A percentile compares a stretch with the other conserved stretches of the same genome.
Evolutionary conservation across 2,329 filamentous ascomycete species (phyloP).

Genomic region (Xylaria sp.): DNA sequence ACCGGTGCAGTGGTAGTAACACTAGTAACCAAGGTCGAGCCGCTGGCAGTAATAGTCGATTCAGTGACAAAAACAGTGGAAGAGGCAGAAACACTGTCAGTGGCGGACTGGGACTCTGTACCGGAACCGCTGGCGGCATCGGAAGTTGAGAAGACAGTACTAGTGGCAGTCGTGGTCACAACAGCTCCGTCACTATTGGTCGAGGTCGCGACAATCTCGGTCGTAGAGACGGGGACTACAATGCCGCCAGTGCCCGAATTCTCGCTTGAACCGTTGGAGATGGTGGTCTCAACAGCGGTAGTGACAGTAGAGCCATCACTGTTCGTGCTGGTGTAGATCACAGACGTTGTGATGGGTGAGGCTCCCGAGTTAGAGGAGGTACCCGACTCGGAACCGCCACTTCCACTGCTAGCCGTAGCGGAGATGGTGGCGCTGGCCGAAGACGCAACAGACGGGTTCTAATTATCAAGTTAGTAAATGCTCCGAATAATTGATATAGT

Average conservation of each 20-base stretch:
- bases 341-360: conserved; percentile 30
- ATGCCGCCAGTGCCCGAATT: conserved; percentile 27
- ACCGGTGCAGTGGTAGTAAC: conserved; percentile 39
- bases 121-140: conserved; percentile 30
- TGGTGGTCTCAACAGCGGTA: conserved; percentile 31
- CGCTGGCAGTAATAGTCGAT: conserved; percentile 38
- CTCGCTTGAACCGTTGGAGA: conserved; percentile 29
- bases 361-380: conserved; percentile 19
- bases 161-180: conserved; percentile 38
- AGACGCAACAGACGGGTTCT: conserved; percentile 28
- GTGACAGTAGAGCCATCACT: conserved; percentile 37
- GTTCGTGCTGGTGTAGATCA: conserved; percentile 37
- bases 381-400: not conserved
- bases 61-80: conserved; percentile 38
- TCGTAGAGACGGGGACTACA: conserved; percentile 34
- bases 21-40: conserved; percentile 40
- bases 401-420: not conserved
- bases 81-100: conserved; percentile 39
- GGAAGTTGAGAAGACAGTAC: conserved; percentile 41
- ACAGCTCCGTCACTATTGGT: conserved; percentile 39
- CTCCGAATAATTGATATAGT: not conserved
- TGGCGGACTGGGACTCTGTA: conserved; percentile 37
- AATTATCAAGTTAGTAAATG: conserved; percentile 23
- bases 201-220: conserved; percentile 30
- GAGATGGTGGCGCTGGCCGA: conserved; percentile 12